Conservation (phyloP, 108 stramenopile genomes). For the Stephanodiscus minutulus region DNA sequence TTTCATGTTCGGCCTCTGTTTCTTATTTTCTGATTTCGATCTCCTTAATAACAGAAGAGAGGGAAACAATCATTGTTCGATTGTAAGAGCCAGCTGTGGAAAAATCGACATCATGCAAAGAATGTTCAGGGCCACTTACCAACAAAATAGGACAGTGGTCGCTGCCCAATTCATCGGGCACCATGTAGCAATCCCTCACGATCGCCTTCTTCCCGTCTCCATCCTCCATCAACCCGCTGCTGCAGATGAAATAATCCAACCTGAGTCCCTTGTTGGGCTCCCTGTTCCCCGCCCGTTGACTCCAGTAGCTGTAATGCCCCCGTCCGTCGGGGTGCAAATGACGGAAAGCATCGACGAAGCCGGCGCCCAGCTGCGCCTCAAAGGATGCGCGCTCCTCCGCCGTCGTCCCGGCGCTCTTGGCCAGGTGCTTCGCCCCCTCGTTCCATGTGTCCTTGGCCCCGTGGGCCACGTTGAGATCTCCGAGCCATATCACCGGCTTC, state of each 20-base stretch:
- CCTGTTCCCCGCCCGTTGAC: slow-evolving; percentile 82
- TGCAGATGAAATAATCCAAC: slow-evolving; percentile 90
- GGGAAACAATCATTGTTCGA: slow-evolving; percentile 1
- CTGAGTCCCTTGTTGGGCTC: slow-evolving; percentile 92
- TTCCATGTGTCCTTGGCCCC: slow-evolving; percentile 89
- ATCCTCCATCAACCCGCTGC: slow-evolving; percentile 64
- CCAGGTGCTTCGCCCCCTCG: slow-evolving; percentile 90
- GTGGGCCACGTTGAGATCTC: slow-evolving; percentile 94
- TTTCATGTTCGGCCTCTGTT: too few relatives aligned
- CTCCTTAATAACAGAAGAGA: slow-evolving; percentile 9
- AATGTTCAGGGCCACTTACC: slow-evolving; percentile 29
- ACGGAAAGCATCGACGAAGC: slow-evolving; percentile 89
- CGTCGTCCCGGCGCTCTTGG: slow-evolving; percentile 88
- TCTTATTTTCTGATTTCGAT: slow-evolving; percentile 32
- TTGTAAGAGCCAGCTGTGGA: not conserved
- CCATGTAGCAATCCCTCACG: slow-evolving; percentile 83
- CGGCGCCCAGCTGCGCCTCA: slow-evolving; percentile 63
- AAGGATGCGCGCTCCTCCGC: slow-evolving; percentile 87
- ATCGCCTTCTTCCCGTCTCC: slow-evolving; percentile 48
- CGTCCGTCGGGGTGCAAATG: slow-evolving; percentile 75
- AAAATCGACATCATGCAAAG: not conserved
- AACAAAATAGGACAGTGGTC: slow-evolving; percentile 88
- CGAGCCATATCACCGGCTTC: slow-evolving; percentile 88
- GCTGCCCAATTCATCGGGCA: slow-evolving; percentile 72
- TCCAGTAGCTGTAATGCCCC: slow-evolving; percentile 93